Conservation (phyloP, 495 filamentous ascomycete species). For the Viridothelium virens region DNA sequence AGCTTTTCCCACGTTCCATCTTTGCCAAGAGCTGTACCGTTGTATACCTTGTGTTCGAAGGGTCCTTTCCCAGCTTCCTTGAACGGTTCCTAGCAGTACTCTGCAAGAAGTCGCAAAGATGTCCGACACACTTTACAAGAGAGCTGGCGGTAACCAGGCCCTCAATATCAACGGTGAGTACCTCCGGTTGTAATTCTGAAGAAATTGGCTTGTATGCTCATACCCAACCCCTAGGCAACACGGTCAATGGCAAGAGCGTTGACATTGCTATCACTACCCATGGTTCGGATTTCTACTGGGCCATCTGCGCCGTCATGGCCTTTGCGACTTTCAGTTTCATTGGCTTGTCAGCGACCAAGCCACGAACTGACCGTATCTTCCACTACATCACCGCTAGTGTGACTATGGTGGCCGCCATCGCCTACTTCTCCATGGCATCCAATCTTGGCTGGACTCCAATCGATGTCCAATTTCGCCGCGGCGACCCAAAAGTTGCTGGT, state of each 20-base stretch:
- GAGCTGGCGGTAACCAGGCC: conserved; percentile 38
- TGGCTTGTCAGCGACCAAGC: conserved; percentile 43
- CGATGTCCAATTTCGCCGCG: conserved; percentile 45
- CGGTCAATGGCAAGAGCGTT: conserved; percentile 36
- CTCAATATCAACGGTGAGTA: conserved; percentile 42
- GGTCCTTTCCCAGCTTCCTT: background rate
- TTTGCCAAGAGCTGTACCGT: background rate
- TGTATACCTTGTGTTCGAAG: background rate
- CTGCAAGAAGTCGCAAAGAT: background rate
- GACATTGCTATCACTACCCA: conserved; percentile 54
- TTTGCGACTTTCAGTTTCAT: conserved; percentile 38
- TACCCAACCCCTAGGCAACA: conserved; percentile 16
- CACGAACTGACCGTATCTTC: conserved; percentile 50
- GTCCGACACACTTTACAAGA: conserved; percentile 4
- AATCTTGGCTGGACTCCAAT: conserved; percentile 61
- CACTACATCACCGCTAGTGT: conserved; percentile 59
- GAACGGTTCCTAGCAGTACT: background rate
- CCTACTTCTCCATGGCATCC: conserved; percentile 63
- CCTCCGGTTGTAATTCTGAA: background rate
- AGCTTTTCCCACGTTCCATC: background rate
- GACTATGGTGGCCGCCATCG: conserved; percentile 53
- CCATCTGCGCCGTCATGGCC: conserved; percentile 46
- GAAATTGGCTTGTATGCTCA: background rate
- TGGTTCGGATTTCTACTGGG: conserved; percentile 56
- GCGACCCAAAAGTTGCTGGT: conserved; percentile 38